A percentile compares a stretch with the other conserved stretches of the same genome.
These are phyloP conservation scores for Nectriaceae sp. DNA, from an alignment of 2,329 filamentous ascomycete species.

Conservation along the genomic window DNA sequence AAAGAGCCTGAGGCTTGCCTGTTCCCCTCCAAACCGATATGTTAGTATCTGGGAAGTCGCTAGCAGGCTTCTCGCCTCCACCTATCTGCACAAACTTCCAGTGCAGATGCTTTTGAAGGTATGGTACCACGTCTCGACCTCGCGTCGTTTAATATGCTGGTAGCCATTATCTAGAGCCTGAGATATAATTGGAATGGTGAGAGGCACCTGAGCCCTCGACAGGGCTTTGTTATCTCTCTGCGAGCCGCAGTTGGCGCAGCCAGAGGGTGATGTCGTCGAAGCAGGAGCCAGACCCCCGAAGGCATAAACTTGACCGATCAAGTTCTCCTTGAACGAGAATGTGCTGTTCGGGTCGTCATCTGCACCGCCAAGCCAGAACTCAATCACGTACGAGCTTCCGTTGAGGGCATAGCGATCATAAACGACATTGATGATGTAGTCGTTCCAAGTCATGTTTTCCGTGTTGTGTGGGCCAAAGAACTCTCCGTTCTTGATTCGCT, in stretches of 20 bases:
- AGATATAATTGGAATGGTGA: slow-evolving; percentile 7
- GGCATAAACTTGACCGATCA: slow-evolving; percentile 10
- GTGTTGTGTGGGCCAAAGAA: slow-evolving; percentile 5
- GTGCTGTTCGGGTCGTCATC: slow-evolving; percentile 1
- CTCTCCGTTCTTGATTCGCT: not conserved
- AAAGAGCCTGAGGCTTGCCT: not conserved
- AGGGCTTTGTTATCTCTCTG: slow-evolving; percentile 6
- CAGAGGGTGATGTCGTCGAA: not conserved
- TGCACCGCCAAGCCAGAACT: slow-evolving; percentile 14
- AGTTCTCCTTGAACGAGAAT: slow-evolving; percentile 1
- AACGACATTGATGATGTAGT: slow-evolving; percentile 16
- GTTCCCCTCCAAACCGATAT: slow-evolving; percentile 8
- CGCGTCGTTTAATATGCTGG: slow-evolving; percentile 1
- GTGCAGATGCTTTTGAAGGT: slow-evolving; percentile 3
- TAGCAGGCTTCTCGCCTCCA: slow-evolving; percentile 1
- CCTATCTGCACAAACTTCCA: slow-evolving; percentile 8
- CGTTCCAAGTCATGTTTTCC: slow-evolving; percentile 6
- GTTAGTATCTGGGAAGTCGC: slow-evolving; percentile 6
- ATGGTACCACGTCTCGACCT: not conserved
- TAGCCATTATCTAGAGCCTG: slow-evolving; percentile 4
- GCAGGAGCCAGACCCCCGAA: slow-evolving; percentile 1
- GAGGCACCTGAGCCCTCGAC: slow-evolving; percentile 7
- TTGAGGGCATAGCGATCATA: slow-evolving; percentile 16
- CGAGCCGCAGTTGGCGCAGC: slow-evolving; percentile 11
- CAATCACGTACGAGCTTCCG: slow-evolving; percentile 11